A percentile compares a stretch with the other conserved stretches of the same genome.
phyloP scores from a whole-genome alignment of 2,329 filamentous ascomycete genomes.

The Pseudocercospora musae region DNA sequence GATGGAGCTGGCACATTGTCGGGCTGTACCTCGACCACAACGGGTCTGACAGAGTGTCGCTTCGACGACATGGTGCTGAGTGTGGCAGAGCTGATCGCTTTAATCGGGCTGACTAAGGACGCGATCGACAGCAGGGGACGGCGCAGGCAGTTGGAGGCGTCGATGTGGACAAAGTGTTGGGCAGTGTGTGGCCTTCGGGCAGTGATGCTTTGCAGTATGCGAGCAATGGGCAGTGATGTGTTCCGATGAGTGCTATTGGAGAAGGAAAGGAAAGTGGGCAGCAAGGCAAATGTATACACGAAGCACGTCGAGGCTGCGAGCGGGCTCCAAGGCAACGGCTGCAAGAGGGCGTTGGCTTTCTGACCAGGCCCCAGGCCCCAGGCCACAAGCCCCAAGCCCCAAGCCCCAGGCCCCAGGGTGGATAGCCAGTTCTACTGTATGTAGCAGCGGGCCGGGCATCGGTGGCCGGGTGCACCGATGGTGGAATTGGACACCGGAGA shows the following conservation, averaged over 20 bases:
- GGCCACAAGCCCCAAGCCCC: too few species aligned
- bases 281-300: slow-evolving; percentile 2
- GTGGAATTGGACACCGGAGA: slow-evolving; percentile 4
- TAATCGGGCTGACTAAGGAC: background rate
- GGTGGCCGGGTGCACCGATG: too few species aligned
- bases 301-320: background rate
- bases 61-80: slow-evolving; percentile 20
- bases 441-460: too few species aligned
- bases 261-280: background rate
- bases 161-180: background rate
- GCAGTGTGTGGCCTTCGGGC: background rate
- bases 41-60: slow-evolving; percentile 20
- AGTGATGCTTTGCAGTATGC: slow-evolving; percentile 1
- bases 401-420: too few species aligned
- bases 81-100: slow-evolving; percentile 10
- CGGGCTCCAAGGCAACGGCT: background rate
- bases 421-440: too few species aligned
- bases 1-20: slow-evolving; percentile 23
- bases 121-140: background rate
- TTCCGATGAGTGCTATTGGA: background rate
- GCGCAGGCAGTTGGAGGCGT: background rate
- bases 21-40: slow-evolving; percentile 29
- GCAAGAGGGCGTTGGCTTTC: background rate
- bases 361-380: too few species aligned
- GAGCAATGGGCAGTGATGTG: background rate